Evolutionary conservation across 176 grass and related monocot species (phyloP), one percentile per base, ranked within the genome.

Genomic region (Hsuehochloa calcarea): DNA sequence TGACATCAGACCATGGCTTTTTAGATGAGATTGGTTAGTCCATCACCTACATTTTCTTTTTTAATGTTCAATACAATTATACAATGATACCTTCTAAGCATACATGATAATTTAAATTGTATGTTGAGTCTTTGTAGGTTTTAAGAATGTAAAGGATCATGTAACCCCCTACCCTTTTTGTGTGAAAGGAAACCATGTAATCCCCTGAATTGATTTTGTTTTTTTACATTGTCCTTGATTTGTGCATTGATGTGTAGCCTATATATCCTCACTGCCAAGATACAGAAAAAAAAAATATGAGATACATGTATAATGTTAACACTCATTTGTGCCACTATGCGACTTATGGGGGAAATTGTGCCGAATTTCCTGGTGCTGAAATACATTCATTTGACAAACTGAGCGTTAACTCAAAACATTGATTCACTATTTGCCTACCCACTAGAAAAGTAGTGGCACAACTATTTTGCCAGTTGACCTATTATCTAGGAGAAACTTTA

Each of bases 21-120:
- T 63, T 85, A 85, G 75, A 88, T 91, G 60, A 96, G 68, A 67
- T 12, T 35, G 65, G 41, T 84, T 89, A 83, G 90, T 83, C 74
- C 75, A 34, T 38, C 31, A 63, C 62, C 69, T 82, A 71, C 1
- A 12, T 62, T 75, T 72, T 61, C 1, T 58, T 81, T 38, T 70
- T 14, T 50, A 69, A 23, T 58, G 37, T 82, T 88, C 7, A 5
- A 82, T 50, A 15, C 20, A 38, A 74, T 34, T 34, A 34, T 34
- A 65, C 35, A 26, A 34, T 34, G 31, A 31, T 54, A 67, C 77
- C 65, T 62, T 5, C 31, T 25, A 79, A 64, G 1, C 50, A 47
- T 71, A 47, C 31, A 56, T 64, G 17, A 40, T 83, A 90, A 19
- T 76, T 80, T 75, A 8, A 74, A 47, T 80, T 59, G 50, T 29